Percentiles rank a stretch among this genome's conserved stretches.
phyloP scores from a whole-genome alignment of 2,329 filamentous ascomycete genomes.

The Stromatinia cepivora region DNA sequence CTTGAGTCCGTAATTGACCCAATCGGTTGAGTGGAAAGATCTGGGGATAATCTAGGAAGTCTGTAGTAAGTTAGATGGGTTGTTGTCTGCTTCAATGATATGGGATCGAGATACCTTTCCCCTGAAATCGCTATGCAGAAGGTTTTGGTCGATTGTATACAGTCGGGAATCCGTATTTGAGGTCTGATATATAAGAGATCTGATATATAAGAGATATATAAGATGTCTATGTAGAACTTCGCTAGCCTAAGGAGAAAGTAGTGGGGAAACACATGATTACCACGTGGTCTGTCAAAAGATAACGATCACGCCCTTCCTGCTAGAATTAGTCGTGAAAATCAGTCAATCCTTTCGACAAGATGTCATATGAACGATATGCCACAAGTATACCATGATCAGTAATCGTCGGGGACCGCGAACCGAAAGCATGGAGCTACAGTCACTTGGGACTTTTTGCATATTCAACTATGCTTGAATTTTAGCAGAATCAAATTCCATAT shows the following conservation, averaged over 20 bases:
- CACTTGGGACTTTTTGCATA: neutral
- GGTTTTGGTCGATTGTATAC: neutral
- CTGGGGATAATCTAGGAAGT: too few species aligned
- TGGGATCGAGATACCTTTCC: neutral
- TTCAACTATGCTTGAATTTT: neutral
- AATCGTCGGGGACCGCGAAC: neutral
- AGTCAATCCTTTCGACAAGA: neutral
- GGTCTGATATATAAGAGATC: neutral
- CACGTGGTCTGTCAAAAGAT: neutral
- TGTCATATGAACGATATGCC: neutral
- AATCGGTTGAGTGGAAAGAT: neutral
- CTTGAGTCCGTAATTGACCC: neutral
- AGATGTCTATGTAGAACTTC: neutral
- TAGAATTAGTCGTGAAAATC: constrained; percentile 6
- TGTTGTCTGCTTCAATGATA: neutral
- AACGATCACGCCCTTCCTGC: neutral
- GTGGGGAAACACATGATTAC: neutral
- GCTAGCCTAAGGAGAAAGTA: constrained; percentile 7
- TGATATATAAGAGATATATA: neutral
- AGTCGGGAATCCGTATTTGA: neutral
- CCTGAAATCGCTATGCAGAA: too few species aligned
- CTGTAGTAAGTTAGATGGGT: neutral
- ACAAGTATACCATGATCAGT: neutral
- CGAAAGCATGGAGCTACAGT: neutral
- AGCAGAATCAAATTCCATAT: neutral